A percentile compares a stretch with the other conserved stretches of the same genome.
phyloP scores from a whole-genome alignment of 331 rosid species.

The Malus hybrid region DNA sequence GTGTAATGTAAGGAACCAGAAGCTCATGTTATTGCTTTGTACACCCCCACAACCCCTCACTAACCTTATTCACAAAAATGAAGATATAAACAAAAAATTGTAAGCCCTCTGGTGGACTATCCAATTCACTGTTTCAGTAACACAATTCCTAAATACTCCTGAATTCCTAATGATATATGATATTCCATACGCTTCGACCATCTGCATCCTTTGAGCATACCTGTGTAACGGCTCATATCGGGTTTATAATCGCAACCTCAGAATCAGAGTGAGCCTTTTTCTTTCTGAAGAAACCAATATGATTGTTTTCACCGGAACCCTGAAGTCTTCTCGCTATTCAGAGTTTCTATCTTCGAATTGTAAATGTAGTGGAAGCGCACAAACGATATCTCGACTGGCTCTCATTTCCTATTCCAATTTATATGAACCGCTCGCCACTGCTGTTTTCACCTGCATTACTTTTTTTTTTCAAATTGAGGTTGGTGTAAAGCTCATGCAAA shows the following conservation, averaged over 20 bases:
- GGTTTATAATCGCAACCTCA: slow-evolving; percentile 11
- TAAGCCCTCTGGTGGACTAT: slow-evolving; percentile 14
- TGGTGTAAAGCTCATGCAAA: slow-evolving; percentile 18
- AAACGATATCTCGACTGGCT: slow-evolving; percentile 6
- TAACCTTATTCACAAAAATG: slow-evolving; percentile 21
- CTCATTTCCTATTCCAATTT: slow-evolving; percentile 10
- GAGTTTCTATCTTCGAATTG: slow-evolving; percentile 10
- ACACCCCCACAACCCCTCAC: slow-evolving; percentile 35
- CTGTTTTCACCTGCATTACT: slow-evolving; percentile 68
- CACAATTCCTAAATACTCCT: slow-evolving; percentile 23
- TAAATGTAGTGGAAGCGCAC: slow-evolving; percentile 13
- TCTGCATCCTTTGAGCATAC: slow-evolving; percentile 15
- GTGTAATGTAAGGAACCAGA: slow-evolving; percentile 19
- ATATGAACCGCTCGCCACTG: slow-evolving; percentile 28
- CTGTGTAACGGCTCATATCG: slow-evolving; percentile 5
- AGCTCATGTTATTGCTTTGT: slow-evolving; percentile 40
- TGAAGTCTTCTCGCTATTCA: slow-evolving; percentile 1
- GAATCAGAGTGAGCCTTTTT: slow-evolving; percentile 19
- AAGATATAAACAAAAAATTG: slow-evolving; percentile 24
- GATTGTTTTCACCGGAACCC: slow-evolving; percentile 3
- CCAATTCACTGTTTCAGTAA: slow-evolving; percentile 15
- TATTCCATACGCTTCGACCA: slow-evolving; percentile 14
- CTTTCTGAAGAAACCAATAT: slow-evolving; percentile 17
- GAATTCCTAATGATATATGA: slow-evolving; percentile 29
- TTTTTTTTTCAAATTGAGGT: slow-evolving; percentile 30